Percentiles rank a stretch among this genome's conserved stretches.
phyloP scores from a whole-genome alignment of 371 early-diverging fungal species.

The Lichtheimia corymbifera region DNA sequence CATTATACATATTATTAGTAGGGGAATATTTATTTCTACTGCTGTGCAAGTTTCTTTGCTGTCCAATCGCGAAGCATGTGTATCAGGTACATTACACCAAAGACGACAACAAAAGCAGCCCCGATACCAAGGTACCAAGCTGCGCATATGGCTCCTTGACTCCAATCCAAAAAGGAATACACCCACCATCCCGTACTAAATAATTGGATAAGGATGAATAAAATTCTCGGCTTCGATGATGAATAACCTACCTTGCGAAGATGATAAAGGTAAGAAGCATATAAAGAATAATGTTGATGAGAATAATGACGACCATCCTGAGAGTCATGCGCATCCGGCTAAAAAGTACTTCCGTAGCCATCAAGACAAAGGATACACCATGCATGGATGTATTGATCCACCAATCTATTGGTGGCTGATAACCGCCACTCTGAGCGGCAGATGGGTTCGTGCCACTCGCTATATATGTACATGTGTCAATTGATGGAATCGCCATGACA shows the following conservation, averaged over 20 bases:
- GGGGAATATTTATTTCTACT: too few species aligned
- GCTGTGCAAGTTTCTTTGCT: slow-evolving; percentile 10
- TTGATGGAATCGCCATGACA: not conserved
- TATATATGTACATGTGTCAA: not conserved
- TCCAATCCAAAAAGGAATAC: slow-evolving; percentile 56
- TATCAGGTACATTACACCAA: slow-evolving; percentile 34
- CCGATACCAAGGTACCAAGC: slow-evolving; percentile 47
- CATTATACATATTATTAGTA: too few species aligned
- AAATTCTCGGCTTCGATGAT: not conserved
- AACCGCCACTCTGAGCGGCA: not conserved
- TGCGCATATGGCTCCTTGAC: slow-evolving; percentile 41
- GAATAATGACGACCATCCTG: slow-evolving; percentile 36
- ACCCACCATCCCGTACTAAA: slow-evolving; percentile 39
- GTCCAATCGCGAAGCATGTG: slow-evolving; percentile 38
- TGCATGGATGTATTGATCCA: slow-evolving; percentile 59
- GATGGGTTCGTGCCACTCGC: not conserved
- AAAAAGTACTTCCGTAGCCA: slow-evolving; percentile 51
- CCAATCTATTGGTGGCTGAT: slow-evolving; percentile 11
- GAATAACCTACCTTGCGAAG: slow-evolving; percentile 24
- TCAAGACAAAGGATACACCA: slow-evolving; percentile 51
- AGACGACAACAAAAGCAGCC: slow-evolving; percentile 33
- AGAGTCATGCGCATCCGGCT: slow-evolving; percentile 46
- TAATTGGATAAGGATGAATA: not conserved
- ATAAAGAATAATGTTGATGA: slow-evolving; percentile 44
- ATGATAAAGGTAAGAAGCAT: slow-evolving; percentile 57